Conservation (phyloP, 345 rosid species). For the Citrus sp. region DNA sequence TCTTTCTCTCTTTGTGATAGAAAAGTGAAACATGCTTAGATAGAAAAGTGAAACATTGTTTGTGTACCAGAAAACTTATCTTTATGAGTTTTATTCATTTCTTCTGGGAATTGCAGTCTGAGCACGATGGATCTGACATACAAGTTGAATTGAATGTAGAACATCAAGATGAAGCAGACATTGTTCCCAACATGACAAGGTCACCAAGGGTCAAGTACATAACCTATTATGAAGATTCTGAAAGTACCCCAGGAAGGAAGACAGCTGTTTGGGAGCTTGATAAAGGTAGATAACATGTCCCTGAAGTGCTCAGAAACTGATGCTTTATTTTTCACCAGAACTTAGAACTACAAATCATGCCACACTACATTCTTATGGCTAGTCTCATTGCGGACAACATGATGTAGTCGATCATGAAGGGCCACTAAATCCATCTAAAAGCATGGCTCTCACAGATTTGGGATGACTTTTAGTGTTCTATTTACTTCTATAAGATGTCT, state of each 20-base stretch:
- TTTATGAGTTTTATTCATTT: conserved; percentile 11
- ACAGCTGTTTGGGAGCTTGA: conserved; percentile 99
- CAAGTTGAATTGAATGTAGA: conserved; percentile 77
- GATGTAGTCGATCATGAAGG: conserved; percentile 4
- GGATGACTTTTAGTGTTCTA: neutral
- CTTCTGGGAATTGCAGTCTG: conserved; percentile 58
- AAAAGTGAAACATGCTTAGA: neutral
- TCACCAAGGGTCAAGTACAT: conserved; percentile 76
- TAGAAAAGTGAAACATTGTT: neutral
- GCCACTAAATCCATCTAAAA: neutral
- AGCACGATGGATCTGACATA: conserved; percentile 92
- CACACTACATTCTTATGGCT: neutral
- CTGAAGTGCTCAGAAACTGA: conserved; percentile 5
- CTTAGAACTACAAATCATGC: conserved; percentile 5
- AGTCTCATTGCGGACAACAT: conserved; percentile 4
- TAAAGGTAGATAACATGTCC: conserved; percentile 56
- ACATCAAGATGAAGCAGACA: conserved; percentile 66
- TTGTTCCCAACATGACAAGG: conserved; percentile 86
- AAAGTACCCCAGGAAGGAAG: conserved; percentile 76
- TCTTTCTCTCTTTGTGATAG: neutral
- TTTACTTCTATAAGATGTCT: neutral
- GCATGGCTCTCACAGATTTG: neutral
- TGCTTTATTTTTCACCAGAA: conserved; percentile 10
- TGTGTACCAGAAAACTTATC: neutral
- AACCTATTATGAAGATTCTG: conserved; percentile 92